Base-by-base conservation (phyloP, 371 early-diverging fungal genomes). In the Sporodiniella umbellata region DNA sequence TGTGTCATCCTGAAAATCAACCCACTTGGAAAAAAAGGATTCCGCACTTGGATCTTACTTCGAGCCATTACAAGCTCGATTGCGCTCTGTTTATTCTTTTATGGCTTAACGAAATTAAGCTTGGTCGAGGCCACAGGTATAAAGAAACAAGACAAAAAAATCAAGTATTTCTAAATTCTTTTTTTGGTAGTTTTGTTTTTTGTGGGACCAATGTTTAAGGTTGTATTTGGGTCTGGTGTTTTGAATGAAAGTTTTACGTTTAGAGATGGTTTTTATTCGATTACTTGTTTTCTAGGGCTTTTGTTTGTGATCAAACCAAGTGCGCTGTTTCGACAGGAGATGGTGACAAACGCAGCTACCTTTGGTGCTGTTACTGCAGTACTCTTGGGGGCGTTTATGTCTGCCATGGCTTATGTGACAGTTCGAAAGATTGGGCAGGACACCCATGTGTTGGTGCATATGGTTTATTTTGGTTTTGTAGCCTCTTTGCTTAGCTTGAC, bases 71-170 rank as follows among this genome's bases (percentile, higher is more conserved):
- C 81, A 0, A 87, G 88, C 0, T 70, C 89, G 3, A 48, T 85
- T 17, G 89, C 87, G 3, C 64, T 89, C 38, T 83, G 75, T 8
- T 64, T 85, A n/a, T 90, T 84, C 62, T 92, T 87, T 60, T 88
- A 75, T 51, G 78, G 85, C 12, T 51, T 90, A 12, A 81, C 85
- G 8, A 69, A 77, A 23, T 66, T 92, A 58, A 78, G 86, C 3
- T 57, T 92, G 43, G 82, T 83, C 2, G 92, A 92, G 53, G 88
- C 89, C 12, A 89, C 86, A 14, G 87, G 73, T 72, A 64, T 33
- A 40, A 42, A 23, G 31, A 15, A 5, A 26, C 4, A 15, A 26
- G 31, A 15, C 23, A 14, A 15, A 10, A 15, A 4, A 31, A 38
- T 28, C 21, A n/a, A n/a, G n/a, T 31, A 10, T 31, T 31, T 31